Conservation (phyloP, 148 eudicot genomes). For the Drosera capensis region DNA sequence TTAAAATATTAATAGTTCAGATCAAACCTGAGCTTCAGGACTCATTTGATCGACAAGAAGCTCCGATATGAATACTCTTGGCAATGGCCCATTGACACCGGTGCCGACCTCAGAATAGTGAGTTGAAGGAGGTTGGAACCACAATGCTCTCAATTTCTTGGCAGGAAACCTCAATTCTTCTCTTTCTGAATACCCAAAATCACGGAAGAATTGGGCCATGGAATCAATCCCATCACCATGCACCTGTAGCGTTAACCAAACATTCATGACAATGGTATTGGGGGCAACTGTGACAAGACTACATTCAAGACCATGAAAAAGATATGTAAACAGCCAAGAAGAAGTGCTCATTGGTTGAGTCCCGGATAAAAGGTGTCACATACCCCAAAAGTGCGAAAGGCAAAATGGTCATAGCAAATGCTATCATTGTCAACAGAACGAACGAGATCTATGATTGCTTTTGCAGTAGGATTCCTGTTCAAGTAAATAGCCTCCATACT, state of each 20-base stretch:
- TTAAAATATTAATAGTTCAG: not conserved
- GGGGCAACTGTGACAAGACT: too few relatives aligned
- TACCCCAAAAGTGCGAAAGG: conserved; percentile 96
- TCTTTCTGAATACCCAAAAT: conserved; percentile 60
- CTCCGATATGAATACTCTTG: conserved; percentile 90
- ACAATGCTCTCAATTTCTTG: conserved; percentile 81
- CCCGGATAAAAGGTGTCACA: conserved; percentile 1
- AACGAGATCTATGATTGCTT: conserved; percentile 68
- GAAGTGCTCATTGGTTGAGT: not conserved
- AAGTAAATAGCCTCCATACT: conserved; percentile 69
- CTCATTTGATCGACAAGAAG: conserved; percentile 93
- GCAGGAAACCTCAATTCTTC: conserved; percentile 87
- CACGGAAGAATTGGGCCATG: conserved; percentile 57
- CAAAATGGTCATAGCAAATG: conserved; percentile 85
- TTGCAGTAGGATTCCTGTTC: conserved; percentile 80
- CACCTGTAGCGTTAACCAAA: conserved; percentile 25
- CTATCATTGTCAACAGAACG: conserved; percentile 41
- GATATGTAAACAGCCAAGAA: not conserved
- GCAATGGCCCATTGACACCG: conserved; percentile 71
- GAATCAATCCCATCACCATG: conserved; percentile 84
- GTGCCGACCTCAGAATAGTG: conserved; percentile 30
- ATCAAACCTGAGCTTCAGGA: conserved; percentile 62
- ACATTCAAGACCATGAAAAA: too few relatives aligned
- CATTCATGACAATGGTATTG: not conserved
- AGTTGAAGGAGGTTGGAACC: conserved; percentile 76